Evolutionary conservation across 2,329 filamentous ascomycete species (phyloP).

Genomic region (Pleurostoma richardsiae): DNA sequence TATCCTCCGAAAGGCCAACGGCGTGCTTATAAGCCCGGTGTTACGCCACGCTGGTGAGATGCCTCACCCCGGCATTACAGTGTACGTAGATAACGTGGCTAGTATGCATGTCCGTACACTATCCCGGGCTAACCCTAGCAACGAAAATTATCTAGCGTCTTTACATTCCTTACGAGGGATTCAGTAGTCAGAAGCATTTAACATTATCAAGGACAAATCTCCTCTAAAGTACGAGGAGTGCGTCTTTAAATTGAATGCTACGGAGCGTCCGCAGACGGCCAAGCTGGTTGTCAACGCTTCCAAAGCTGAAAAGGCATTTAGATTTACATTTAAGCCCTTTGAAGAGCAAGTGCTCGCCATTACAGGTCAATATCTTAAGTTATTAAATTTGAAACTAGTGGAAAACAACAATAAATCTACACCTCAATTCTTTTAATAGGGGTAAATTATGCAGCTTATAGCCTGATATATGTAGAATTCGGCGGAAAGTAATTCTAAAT

Average conservation of each 20-base stretch:
- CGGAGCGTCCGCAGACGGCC: background rate
- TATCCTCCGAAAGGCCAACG: background rate
- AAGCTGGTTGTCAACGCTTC: background rate
- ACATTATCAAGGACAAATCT: background rate
- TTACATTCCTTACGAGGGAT: background rate
- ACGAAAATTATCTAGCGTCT: background rate
- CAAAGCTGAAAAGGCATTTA: conserved; percentile 1
- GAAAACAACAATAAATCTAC: too few relatives aligned
- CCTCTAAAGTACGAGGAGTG: background rate
- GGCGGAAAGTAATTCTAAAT: too few relatives aligned
- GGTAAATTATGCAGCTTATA: too few relatives aligned
- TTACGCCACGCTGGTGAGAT: background rate
- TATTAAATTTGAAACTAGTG: too few relatives aligned
- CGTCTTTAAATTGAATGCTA: background rate
- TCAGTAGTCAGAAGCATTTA: background rate
- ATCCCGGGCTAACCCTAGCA: background rate
- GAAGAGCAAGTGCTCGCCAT: background rate
- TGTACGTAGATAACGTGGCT: too few relatives aligned
- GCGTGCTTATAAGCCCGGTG: background rate
- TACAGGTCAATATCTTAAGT: background rate
- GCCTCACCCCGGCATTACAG: too few relatives aligned
- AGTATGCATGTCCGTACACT: too few relatives aligned
- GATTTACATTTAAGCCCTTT: background rate
- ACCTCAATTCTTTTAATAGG: too few relatives aligned
- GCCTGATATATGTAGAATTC: too few relatives aligned